Base-by-base conservation (phyloP, 352 stramenopile species). In the Nothophytophthora sp. region DNA sequence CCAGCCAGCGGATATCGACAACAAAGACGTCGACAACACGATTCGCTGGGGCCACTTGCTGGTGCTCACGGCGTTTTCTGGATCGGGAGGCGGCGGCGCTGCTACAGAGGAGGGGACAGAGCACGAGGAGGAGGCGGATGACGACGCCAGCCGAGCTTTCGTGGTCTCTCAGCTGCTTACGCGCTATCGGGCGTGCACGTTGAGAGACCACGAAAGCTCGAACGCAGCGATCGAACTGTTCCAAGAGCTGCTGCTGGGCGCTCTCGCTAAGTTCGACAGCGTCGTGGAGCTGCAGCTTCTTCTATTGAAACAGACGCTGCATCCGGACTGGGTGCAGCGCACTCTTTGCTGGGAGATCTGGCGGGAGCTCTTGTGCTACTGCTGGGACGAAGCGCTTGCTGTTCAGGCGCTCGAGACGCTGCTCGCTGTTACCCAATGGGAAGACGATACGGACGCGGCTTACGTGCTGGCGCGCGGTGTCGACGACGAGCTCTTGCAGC, bases 301-400 rank as follows among this genome's bases (percentile, higher is more conserved):
- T 4, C 48, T 89, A 12, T 5, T 86, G 11, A 71, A 87, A 33
- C 73, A 87, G 39, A 76, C 71, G 8, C 40, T 84, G 23, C 72
- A 81, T 57, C 71, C 73, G 0, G 47, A 73, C 29, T 63, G 66
- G 30, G 53, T 44, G 5, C 73, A 81, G 28, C 73, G 67, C 15
- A 59, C 58, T 1, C 10, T 89, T 28, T 50, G 81, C 40, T 86
- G 66, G 68, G 66, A 75, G 20, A 37, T 85, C 3, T 89, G 78
- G 78, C 66, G 66, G 20, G 75, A 89, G 53, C 43, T 86, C 6
- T 20, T 89, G 42, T 87, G 73, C 44, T 79, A 63, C 33, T 65
- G 66, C 34, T 87, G 65, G 73, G 54, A 77, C 20, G 71, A 84
- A 34, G 12, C 39, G 5, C 45, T 76, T 2, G 63, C 65, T 24